Base-by-base conservation (phyloP, 225 moss, liverwort and hornwort genomes). In the Polytrichum formosum region DNA sequence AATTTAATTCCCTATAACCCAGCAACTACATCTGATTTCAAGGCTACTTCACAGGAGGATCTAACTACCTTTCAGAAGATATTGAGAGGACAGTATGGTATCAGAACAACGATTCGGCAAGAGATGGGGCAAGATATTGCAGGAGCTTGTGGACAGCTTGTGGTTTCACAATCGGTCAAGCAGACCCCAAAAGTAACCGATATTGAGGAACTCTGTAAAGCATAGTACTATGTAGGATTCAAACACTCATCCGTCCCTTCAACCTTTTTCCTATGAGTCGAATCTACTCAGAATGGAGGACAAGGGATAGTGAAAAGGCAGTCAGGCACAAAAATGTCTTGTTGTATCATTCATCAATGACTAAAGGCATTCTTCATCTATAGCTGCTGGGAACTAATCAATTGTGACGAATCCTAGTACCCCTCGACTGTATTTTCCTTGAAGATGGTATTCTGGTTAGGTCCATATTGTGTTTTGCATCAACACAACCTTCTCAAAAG, bases 51-150 rank as follows among this genome's bases (percentile, higher is more conserved):
- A 19, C 82, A 84, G 58, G 82, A 87, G 30, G 77, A 33, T 72
- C 59, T 94, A 63, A 65, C 61, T 54, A 28, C 58, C 17, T 98
- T 98, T 26, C 98, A 98, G 74, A 98, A 90, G 80, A 81, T 87
- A 26, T 81, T 98, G 68, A 86, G 98, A 79, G 92, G 91, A 69
- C 23, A 79, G 9, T 94, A 98, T 23, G 77, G 78, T 64, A 74
- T 98, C 21, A 82, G 98, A 72, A 88, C 98, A 63, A 98, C 83
- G 55, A 88, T 98, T 54, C 81, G 98, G 20, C 92, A 91, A 84
- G 98, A 98, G 83, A 98, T 98, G 98, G 98, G 98, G 37, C 98
- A 98, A 80, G 98, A 98, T 56, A 94, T 98, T 53, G 85, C 85
- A 28, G 88, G 98, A 70, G 94, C 98, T 22, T 98, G 98, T 77